phyloP scores from a whole-genome alignment of 805 yeast genomes.

The Ogataea degrootiae region DNA sequence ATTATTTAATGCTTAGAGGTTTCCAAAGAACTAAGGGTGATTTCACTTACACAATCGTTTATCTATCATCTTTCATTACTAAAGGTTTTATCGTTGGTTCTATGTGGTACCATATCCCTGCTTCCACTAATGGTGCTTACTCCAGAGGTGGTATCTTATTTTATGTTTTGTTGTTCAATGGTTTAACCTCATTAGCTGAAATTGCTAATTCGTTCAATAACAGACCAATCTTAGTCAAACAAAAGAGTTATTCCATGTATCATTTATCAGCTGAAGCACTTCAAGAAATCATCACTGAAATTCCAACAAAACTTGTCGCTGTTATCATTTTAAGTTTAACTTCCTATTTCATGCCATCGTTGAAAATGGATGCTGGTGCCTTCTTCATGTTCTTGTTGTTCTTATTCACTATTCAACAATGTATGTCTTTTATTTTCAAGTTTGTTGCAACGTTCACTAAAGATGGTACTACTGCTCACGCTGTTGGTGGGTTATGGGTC shows the following conservation, averaged over 20 bases:
- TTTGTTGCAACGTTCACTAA: conserved; percentile 48
- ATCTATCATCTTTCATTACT: conserved; percentile 48
- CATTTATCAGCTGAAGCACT: conserved; percentile 61
- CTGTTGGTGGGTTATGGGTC: conserved; percentile 49
- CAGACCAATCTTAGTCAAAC: conserved; percentile 60
- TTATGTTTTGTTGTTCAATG: conserved; percentile 56
- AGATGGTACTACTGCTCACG: conserved; percentile 53
- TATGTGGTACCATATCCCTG: conserved; percentile 48
- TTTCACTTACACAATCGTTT: conserved; percentile 50
- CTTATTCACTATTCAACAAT: conserved; percentile 38
- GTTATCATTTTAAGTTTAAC: conserved; percentile 43
- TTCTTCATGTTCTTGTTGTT: conserved; percentile 46
- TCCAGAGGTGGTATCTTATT: conserved; percentile 60
- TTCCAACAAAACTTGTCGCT: conserved; percentile 52
- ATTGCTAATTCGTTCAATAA: conserved; percentile 55
- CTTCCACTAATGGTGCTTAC: conserved; percentile 51
- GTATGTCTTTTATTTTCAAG: conserved; percentile 50
- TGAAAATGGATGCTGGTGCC: conserved; percentile 50
- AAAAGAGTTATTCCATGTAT: conserved; percentile 58
- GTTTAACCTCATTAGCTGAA: conserved; percentile 59
- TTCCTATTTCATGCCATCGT: conserved; percentile 48
- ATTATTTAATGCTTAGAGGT: conserved; percentile 51
- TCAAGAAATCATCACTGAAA: conserved; percentile 55
- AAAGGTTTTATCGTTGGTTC: conserved; percentile 62
- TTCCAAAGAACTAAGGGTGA: conserved; percentile 57